Conservation (phyloP, 352 stramenopile species). For the Elongisporangium anandrum region DNA sequence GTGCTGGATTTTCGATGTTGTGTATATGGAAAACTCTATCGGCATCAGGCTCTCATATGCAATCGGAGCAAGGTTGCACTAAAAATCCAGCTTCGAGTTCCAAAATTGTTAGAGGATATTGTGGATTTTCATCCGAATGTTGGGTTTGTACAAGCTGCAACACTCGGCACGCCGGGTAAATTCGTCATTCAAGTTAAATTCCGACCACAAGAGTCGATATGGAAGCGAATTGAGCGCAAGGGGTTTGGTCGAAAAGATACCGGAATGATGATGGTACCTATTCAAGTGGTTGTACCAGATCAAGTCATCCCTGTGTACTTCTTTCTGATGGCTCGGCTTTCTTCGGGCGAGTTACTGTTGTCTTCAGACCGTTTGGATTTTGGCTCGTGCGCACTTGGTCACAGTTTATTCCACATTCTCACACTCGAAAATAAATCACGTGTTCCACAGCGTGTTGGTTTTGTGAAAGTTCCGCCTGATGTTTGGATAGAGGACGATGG, state of each 20-base stretch:
- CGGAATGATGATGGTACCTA: slow-evolving; percentile 37
- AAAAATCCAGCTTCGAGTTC: slow-evolving; percentile 72
- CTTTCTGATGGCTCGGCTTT: slow-evolving; percentile 27
- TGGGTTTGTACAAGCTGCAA: slow-evolving; percentile 74
- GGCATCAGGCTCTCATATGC: slow-evolving; percentile 64
- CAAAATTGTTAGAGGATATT: slow-evolving; percentile 46
- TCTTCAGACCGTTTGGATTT: slow-evolving; percentile 21
- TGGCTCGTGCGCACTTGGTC: slow-evolving; percentile 28
- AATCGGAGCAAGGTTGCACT: slow-evolving; percentile 89
- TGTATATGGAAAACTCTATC: slow-evolving; percentile 85
- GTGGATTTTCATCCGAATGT: slow-evolving; percentile 84
- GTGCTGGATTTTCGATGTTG: slow-evolving; percentile 82
- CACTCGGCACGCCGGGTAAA: slow-evolving; percentile 12
- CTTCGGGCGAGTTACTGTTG: slow-evolving; percentile 11
- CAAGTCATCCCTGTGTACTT: slow-evolving; percentile 42
- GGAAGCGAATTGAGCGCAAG: slow-evolving; percentile 33
- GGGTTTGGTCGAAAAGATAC: slow-evolving; percentile 31
- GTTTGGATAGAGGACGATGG: slow-evolving; percentile 17
- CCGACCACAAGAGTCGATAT: slow-evolving; percentile 40
- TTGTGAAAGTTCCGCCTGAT: slow-evolving; percentile 20
- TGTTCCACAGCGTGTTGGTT: slow-evolving; percentile 29
- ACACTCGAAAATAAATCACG: slow-evolving; percentile 23
- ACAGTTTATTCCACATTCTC: slow-evolving; percentile 26
- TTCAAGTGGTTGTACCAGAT: slow-evolving; percentile 58
- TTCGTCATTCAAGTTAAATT: slow-evolving; percentile 78